Percentiles rank a stretch among this genome's conserved stretches.
These are phyloP conservation scores for Gossypium sturtianum DNA, from an alignment of 345 rosid species.

Conservation along the genomic window DNA sequence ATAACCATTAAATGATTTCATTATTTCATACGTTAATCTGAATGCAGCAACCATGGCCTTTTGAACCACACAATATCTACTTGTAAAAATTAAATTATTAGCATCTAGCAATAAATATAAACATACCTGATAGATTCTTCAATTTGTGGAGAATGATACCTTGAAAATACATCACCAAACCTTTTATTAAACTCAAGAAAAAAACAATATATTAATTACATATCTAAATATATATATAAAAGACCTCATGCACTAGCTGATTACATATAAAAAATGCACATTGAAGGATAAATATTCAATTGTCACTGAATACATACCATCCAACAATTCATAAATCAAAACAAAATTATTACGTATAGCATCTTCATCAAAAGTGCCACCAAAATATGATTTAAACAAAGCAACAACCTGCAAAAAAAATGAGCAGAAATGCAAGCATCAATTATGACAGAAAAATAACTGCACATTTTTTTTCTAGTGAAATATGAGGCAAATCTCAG, in stretches of 20 bases:
- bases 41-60: too few relatives aligned
- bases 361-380: neutral
- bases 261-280: neutral
- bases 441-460: neutral
- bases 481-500: neutral
- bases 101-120: too few relatives aligned
- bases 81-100: too few relatives aligned
- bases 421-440: neutral
- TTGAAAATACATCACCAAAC: neutral
- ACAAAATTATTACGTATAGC: slow-evolving; percentile 26
- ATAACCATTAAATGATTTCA: too few relatives aligned
- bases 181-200: too few relatives aligned
- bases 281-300: neutral
- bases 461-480: neutral
- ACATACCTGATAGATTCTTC: too few relatives aligned
- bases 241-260: too few relatives aligned
- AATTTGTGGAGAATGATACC: too few relatives aligned
- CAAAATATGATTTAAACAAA: slow-evolving; percentile 22
- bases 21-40: too few relatives aligned
- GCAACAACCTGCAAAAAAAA: neutral
- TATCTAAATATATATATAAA: too few relatives aligned
- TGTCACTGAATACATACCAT: slow-evolving; percentile 44
- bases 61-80: too few relatives aligned
- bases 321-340: slow-evolving; percentile 89
- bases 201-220: too few relatives aligned